phyloP scores from a whole-genome alignment of 805 yeast genomes.

The Wickerhamiella azymoides region DNA sequence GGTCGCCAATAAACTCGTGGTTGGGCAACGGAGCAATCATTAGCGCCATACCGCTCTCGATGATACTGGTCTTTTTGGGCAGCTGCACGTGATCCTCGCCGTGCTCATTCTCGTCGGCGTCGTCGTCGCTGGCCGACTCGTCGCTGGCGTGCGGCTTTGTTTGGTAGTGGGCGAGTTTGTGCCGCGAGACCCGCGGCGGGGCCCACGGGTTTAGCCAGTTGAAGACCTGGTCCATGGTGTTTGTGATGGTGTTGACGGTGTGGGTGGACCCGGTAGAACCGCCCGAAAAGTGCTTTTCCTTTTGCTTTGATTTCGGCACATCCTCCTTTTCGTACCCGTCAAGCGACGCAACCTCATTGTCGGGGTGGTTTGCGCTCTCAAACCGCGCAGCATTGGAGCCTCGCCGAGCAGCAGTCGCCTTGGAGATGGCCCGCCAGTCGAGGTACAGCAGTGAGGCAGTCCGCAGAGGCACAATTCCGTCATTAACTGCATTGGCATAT shows the following conservation, averaged over 20 bases:
- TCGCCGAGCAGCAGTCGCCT: conserved; percentile 30
- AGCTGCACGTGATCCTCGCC: conserved; percentile 11
- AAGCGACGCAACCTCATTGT: conserved; percentile 1
- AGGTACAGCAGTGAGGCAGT: conserved; percentile 75
- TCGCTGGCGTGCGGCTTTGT: background rate
- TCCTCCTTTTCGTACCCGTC: background rate
- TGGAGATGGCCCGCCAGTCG: conserved; percentile 65
- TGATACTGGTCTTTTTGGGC: conserved; percentile 46
- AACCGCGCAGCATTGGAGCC: conserved; percentile 13
- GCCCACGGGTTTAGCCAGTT: conserved; percentile 20
- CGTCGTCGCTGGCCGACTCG: conserved; percentile 11
- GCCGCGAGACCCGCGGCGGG: conserved; percentile 22
- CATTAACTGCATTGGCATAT: conserved; percentile 82
- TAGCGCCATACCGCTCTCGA: conserved; percentile 65
- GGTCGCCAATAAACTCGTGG: conserved; percentile 50
- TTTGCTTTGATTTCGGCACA: background rate
- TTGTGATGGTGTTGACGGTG: conserved; percentile 3
- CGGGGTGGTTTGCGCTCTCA: background rate
- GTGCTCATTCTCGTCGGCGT: conserved; percentile 6
- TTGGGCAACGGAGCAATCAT: conserved; percentile 73
- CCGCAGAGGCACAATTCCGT: conserved; percentile 90
- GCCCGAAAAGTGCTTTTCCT: conserved; percentile 3
- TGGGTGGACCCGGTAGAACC: conserved; percentile 4
- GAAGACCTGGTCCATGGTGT: conserved; percentile 12
- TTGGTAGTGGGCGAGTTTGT: conserved; percentile 11